These are phyloP conservation scores for Pyrenula massariospora DNA, from an alignment of 495 filamentous ascomycete genomes.

Conservation along the genomic window DNA sequence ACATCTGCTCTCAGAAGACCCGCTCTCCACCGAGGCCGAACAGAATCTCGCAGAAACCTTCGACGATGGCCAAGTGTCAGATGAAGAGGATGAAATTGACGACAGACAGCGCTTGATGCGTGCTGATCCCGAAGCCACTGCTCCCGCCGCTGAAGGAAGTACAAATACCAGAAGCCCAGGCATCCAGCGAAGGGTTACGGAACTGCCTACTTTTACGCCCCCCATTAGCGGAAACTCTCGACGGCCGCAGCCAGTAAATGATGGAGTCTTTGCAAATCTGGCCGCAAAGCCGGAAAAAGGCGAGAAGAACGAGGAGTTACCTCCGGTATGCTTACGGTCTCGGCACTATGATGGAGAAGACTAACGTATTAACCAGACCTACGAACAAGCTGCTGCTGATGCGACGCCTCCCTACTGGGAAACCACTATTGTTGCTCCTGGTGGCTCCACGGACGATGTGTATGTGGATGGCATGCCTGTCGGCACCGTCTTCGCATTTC, in stretches of 20 bases:
- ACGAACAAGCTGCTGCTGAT: constrained; percentile 96
- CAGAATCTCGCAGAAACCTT: constrained; percentile 83
- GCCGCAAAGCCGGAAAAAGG: constrained; percentile 81
- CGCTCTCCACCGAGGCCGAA: constrained; percentile 47
- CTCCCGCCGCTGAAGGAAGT: constrained; percentile 18
- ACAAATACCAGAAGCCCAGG: constrained; percentile 6
- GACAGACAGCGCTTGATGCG: constrained; percentile 80
- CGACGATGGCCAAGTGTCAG: constrained; percentile 57
- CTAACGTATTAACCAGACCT: constrained; percentile 47
- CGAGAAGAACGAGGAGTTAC: constrained; percentile 75
- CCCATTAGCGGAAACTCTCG: constrained; percentile 24
- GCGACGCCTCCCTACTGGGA: constrained; percentile 98
- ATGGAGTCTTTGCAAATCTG: constrained; percentile 94
- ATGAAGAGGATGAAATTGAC: constrained; percentile 62
- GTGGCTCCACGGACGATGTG: constrained; percentile 77
- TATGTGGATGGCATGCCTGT: constrained; percentile 94
- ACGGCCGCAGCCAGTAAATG: constrained; percentile 50
- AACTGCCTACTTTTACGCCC: constrained; percentile 36
- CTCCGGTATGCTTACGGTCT: constrained; percentile 59
- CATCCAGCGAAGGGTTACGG: constrained; percentile 36
- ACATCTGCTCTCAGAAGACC: constrained; percentile 41
- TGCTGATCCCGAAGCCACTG: constrained; percentile 37
- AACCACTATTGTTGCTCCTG: constrained; percentile 90
- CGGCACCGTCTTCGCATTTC: constrained; percentile 86
- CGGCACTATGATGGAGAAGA: background rate